Evolutionary conservation across 169 alveolate genomes (phyloP), one percentile per base, ranked within the genome.

Genomic region (Cryptosporidium sp.): DNA sequence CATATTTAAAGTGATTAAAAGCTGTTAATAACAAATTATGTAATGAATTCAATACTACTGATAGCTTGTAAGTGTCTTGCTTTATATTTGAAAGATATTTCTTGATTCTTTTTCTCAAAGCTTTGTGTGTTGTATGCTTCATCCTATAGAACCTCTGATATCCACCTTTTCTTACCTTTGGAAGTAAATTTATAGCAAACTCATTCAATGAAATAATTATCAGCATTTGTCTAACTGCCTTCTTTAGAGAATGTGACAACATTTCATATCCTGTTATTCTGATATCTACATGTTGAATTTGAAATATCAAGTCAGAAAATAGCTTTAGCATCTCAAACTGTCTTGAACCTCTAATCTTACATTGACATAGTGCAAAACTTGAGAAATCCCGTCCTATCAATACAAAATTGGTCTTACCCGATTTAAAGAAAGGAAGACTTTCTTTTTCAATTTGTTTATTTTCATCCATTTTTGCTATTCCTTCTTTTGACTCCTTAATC

Each of bases 101-200:
- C 56, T 65, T 80, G 8, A 80, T 73, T 3, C 89, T 60, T 26
- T 39, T 80, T 80, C 75, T 60, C 21, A 80, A 21, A 4, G 89
- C 89, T 62, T 80, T 80, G 23, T 80, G 89, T 23, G 73, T 80
- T 26, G 80, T 12, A 44, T 80, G 89, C 7, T 62, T 80, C 89
- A 80, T 80, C 21, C 89, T 80, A 65, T 80, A 80, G 70, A 80
- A 80, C 62, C 89, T 80, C 21, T 80, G 89, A 80, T 80, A 80
- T 21, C 89, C 89, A 5, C 70, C 89, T 26, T 80, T 80, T 37
- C 75, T 80, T 48, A 60, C 62, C 29, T 80, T 80, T 44, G 89
- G 89, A 42, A 80, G 56, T 29, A 80, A 65, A n/a, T 80, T 37
- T 2, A 80, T 44, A 4, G 89, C 73, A 62, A 80, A 80, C n/a